Percentiles rank a stretch among this genome's conserved stretches.
These are phyloP conservation scores for Aspergillus flavus DNA, from an alignment of 2,329 filamentous ascomycete species.

Conservation along the genomic window DNA sequence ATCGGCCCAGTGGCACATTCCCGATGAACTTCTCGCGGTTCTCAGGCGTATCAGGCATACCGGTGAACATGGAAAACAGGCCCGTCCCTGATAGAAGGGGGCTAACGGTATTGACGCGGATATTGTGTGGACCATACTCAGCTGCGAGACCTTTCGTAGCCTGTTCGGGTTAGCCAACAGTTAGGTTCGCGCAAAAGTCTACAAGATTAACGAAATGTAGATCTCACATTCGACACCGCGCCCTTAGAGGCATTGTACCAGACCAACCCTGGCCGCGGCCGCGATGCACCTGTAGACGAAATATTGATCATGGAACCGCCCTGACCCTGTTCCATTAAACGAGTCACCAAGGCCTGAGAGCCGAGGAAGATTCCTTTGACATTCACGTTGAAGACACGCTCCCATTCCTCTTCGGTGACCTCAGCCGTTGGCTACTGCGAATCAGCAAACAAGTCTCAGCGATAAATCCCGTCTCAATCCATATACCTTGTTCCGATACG, in stretches of 20 bases:
- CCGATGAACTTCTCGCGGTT: slow-evolving; percentile 48
- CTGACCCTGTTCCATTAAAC: slow-evolving; percentile 41
- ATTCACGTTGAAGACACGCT: slow-evolving; percentile 48
- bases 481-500: slow-evolving; percentile 43
- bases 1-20: slow-evolving; percentile 47
- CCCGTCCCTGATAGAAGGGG: slow-evolving; percentile 69
- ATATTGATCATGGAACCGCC: slow-evolving; percentile 50
- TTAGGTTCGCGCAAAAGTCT: not conserved
- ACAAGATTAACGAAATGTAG: not conserved
- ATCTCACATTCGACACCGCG: slow-evolving; percentile 46
- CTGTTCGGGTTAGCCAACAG: slow-evolving; percentile 31
- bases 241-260: slow-evolving; percentile 52
- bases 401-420: slow-evolving; percentile 48
- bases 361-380: slow-evolving; percentile 47
- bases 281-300: slow-evolving; percentile 45
- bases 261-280: slow-evolving; percentile 47
- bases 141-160: slow-evolving; percentile 69
- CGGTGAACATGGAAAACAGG: slow-evolving; percentile 54
- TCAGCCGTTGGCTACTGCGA: slow-evolving; percentile 39
- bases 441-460: not conserved
- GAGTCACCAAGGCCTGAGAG: slow-evolving; percentile 36
- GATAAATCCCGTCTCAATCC: not conserved
- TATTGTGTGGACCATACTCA: slow-evolving; percentile 71
- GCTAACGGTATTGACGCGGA: slow-evolving; percentile 72
- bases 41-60: slow-evolving; percentile 48